A percentile compares a stretch with the other conserved stretches of the same genome.
Conservation (phyloP, 2,329 filamentous ascomycete species). For the Lecanicillium sp. region DNA sequence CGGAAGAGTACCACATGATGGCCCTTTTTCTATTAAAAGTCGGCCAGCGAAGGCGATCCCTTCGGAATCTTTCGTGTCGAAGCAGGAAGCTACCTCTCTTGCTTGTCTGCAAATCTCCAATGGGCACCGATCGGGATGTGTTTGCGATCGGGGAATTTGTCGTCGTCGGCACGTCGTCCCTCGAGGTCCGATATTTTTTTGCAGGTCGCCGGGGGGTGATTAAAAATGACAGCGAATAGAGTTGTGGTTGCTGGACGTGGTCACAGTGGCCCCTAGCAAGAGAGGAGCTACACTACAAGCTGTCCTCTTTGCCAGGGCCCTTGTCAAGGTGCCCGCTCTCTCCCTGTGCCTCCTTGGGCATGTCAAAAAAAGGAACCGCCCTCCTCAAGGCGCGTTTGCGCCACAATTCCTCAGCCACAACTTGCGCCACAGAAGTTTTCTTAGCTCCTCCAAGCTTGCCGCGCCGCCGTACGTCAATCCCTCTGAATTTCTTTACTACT, state of each 20-base stretch:
- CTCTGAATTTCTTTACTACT: too few species aligned
- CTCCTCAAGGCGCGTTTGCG: neutral
- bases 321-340: neutral
- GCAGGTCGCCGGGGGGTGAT: neutral
- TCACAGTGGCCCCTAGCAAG: slow-evolving; percentile 7
- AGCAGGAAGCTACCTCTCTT: neutral
- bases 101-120: neutral
- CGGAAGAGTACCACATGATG: slow-evolving; percentile 42
- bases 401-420: slow-evolving; percentile 2
- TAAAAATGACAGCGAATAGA: slow-evolving; percentile 1
- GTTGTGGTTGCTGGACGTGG: slow-evolving; percentile 5
- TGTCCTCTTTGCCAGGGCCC: slow-evolving; percentile 7
- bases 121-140: neutral
- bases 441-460: neutral
- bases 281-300: neutral
- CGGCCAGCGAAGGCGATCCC: neutral
- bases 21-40: too few species aligned
- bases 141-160: too few species aligned
- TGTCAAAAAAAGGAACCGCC: neutral
- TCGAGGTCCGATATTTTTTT: neutral
- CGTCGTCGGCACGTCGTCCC: neutral
- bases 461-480: too few species aligned
- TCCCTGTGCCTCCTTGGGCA: neutral
- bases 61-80: neutral
- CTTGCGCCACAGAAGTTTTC: neutral